Conservation (phyloP, 1,284 basidiomycete species). For the Trichosporon faecale region DNA sequence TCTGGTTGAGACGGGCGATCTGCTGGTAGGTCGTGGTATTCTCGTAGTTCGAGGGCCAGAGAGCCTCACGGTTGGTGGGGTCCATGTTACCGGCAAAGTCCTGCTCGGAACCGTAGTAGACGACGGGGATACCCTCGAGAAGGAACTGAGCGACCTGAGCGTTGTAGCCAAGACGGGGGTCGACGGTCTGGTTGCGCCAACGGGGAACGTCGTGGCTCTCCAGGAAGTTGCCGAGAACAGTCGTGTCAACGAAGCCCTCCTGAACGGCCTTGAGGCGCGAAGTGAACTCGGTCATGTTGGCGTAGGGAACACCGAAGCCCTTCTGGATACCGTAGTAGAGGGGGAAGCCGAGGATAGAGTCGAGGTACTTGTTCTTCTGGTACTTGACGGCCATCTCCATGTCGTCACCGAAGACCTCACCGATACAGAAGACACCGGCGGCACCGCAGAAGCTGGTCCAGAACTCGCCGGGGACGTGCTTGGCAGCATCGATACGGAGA, state of each 20-base stretch:
- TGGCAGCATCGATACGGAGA: conserved; percentile 75
- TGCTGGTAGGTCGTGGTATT: conserved; percentile 60
- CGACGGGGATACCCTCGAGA: conserved; percentile 68
- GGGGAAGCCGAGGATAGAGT: conserved; percentile 58
- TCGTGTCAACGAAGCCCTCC: conserved; percentile 55
- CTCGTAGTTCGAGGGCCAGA: conserved; percentile 63
- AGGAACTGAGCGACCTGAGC: conserved; percentile 67
- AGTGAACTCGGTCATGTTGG: conserved; percentile 63
- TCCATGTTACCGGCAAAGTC: conserved; percentile 60
- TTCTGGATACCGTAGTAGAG: conserved; percentile 64
- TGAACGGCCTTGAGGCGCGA: conserved; percentile 60
- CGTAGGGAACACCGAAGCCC: conserved; percentile 58
- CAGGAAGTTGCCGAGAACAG: conserved; percentile 70
- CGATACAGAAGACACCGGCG: conserved; percentile 77
- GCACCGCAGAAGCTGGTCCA: conserved; percentile 60
- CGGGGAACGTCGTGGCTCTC: conserved; percentile 79
- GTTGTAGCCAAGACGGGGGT: conserved; percentile 54
- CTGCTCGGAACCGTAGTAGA: conserved; percentile 71
- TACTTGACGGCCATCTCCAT: conserved; percentile 52
- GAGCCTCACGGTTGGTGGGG: conserved; percentile 67
- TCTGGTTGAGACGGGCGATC: conserved; percentile 64
- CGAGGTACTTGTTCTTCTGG: conserved; percentile 46
- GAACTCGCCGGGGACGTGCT: conserved; percentile 55
- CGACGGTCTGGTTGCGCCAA: conserved; percentile 61
- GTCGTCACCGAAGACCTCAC: conserved; percentile 67